phyloP scores from a whole-genome alignment of 108 stramenopile species.

The Pseudonitzschia multistriata region DNA sequence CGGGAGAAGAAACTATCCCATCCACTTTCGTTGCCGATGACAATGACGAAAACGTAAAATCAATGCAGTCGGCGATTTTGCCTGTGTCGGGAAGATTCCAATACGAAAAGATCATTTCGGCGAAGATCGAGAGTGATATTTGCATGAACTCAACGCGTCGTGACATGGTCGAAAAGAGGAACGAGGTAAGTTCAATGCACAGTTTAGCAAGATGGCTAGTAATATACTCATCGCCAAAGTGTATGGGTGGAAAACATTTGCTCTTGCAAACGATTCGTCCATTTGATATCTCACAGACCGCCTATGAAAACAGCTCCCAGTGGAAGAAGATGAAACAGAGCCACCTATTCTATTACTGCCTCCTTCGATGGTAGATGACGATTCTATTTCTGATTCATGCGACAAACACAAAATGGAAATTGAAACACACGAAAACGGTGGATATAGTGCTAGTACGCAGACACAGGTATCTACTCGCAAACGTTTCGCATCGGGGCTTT shows the following conservation, averaged over 20 bases:
- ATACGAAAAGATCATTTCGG: slow-evolving; percentile 26
- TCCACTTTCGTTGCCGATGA: not conserved
- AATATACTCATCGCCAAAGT: not conserved
- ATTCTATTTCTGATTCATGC: not conserved
- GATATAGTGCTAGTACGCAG: not conserved
- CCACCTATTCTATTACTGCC: slow-evolving; percentile 34
- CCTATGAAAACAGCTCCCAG: too few relatives aligned
- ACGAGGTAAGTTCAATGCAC: slow-evolving; percentile 6
- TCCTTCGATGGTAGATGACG: slow-evolving; percentile 19
- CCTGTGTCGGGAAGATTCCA: slow-evolving; percentile 49
- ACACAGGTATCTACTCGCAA: slow-evolving; percentile 32
- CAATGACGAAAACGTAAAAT: not conserved
- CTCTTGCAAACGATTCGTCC: too few relatives aligned
- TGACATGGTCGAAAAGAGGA: not conserved
- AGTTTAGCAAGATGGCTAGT: not conserved
- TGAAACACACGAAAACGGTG: slow-evolving; percentile 6
- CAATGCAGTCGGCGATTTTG: slow-evolving; percentile 16
- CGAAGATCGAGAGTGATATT: not conserved
- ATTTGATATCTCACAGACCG: too few relatives aligned
- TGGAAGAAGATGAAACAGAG: slow-evolving; percentile 10
- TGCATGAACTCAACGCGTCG: not conserved
- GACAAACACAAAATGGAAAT: slow-evolving; percentile 23
- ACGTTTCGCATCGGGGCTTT: slow-evolving; percentile 66
- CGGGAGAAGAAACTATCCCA: not conserved
- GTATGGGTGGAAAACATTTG: too few relatives aligned